These are phyloP conservation scores for Besnoitia besnoiti DNA, from an alignment of 169 alveolate species.

Conservation along the genomic window DNA sequence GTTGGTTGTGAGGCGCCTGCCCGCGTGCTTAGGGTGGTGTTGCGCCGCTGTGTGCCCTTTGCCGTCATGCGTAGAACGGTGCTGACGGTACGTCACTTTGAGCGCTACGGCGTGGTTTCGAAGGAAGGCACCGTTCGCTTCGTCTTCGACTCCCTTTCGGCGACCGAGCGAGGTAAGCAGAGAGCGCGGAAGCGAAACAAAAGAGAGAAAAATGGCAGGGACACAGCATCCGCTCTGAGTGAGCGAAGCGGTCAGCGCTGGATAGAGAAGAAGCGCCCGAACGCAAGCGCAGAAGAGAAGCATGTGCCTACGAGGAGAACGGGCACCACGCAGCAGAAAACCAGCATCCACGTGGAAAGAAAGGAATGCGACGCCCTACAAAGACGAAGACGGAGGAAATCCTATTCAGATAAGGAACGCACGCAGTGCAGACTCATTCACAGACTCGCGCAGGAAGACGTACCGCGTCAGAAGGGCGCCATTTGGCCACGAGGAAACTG, in stretches of 20 bases:
- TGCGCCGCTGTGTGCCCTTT: no score
- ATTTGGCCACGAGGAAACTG: not conserved
- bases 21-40: no score
- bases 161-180: not conserved
- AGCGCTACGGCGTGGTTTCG: not conserved
- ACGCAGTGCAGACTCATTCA: no score
- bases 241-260: not conserved
- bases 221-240: not conserved
- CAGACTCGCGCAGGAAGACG: no score
- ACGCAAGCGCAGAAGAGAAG: not conserved
- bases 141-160: not conserved
- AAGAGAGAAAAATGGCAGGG: not conserved
- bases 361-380: no score
- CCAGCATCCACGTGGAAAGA: no score
- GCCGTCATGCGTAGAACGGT: not conserved
- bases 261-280: not conserved
- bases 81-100: not conserved
- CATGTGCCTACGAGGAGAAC: no score
- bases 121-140: conserved; percentile 5
- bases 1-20: no score
- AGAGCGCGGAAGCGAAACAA: not conserved
- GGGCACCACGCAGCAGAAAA: not conserved
- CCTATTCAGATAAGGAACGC: no score
- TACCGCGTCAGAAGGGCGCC: not conserved
- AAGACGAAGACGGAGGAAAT: no score